Evolutionary conservation across 495 filamentous ascomycete species (phyloP).

Genomic region (Penicillium malachiteum): DNA sequence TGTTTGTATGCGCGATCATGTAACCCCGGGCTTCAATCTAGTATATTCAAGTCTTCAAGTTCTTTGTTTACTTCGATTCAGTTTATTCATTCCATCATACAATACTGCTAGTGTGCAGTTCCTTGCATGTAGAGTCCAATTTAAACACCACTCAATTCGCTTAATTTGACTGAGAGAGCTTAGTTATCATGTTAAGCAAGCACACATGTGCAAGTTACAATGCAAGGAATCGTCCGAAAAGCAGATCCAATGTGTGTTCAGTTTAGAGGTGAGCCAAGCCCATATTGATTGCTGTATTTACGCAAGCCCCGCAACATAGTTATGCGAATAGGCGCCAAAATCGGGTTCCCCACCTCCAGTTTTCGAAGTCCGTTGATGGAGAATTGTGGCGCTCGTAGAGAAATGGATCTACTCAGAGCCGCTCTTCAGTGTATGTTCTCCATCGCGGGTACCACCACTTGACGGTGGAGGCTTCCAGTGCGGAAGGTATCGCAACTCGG

Average conservation of each 20-base stretch:
- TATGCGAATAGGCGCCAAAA: constrained; percentile 21
- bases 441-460: neutral
- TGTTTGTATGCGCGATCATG: too few species aligned
- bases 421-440: neutral
- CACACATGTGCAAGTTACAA: constrained; percentile 22
- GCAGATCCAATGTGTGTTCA: constrained; percentile 20
- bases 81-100: too few species aligned
- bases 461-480: neutral
- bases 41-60: too few species aligned
- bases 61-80: too few species aligned
- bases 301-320: constrained; percentile 25
- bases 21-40: too few species aligned
- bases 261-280: constrained; percentile 22
- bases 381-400: constrained; percentile 24
- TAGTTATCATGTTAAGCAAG: constrained; percentile 20
- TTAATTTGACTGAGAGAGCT: constrained; percentile 14
- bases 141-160: neutral
- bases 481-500: neutral
- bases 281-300: constrained; percentile 39
- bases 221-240: constrained; percentile 23
- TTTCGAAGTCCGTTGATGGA: constrained; percentile 32
- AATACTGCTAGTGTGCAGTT: too few species aligned
- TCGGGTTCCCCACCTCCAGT: constrained; percentile 30
- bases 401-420: neutral
- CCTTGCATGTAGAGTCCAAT: too few species aligned